Evolutionary conservation across 2,329 filamentous ascomycete genomes (phyloP), one percentile per base, ranked within the genome.

Genomic region (Grosmannia clavigera): DNA sequence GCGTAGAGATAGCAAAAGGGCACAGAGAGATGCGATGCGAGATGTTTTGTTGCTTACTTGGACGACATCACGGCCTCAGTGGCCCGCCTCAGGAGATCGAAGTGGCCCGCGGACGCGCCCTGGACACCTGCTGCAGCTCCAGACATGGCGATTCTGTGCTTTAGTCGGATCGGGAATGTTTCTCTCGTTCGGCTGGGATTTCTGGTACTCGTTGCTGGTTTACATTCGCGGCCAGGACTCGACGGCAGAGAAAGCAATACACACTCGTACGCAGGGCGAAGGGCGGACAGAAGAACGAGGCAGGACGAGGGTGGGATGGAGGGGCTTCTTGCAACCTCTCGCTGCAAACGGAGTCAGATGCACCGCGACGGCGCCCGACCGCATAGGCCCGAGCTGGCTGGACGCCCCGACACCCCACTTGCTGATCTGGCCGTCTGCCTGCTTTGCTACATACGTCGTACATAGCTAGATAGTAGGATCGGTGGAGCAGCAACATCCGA

Each of bases 51-150:
- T 61, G 78, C 80, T 70, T 78, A 83, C 80, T 74, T 83, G 72
- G 80, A 83, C 75, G 80, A 83, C 75, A 79, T 78, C 77, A 84
- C 80, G 66, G 78, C 78, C 67, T 83, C 80, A n/a, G 81, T 84
- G 63, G 81, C 81, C 69, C 81, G 76, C 68, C 79, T 75, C 64
- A 84, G 70, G 65, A 84, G 73, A 70, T 84, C 81, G 66, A 78
- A 81, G 65, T 57, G 60, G 54, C 60, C 53, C 10, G 59, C 40
- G 16, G 78, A 75, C 40, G 69, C 68, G 67, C 72, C 73, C 61
- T 71, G 68, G 70, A 57, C 61, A 60, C 65, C 64, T 51, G 64
- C 65, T 35, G 65, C 77, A 62, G 75, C 72, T 72, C 76, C 76
- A 67, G 79, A 75, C 80, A 83, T 82, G 67, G 54, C 50, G 22